phyloP scores from a whole-genome alignment of 2,329 filamentous ascomycete genomes.

The Ascosphaera aggregata region DNA sequence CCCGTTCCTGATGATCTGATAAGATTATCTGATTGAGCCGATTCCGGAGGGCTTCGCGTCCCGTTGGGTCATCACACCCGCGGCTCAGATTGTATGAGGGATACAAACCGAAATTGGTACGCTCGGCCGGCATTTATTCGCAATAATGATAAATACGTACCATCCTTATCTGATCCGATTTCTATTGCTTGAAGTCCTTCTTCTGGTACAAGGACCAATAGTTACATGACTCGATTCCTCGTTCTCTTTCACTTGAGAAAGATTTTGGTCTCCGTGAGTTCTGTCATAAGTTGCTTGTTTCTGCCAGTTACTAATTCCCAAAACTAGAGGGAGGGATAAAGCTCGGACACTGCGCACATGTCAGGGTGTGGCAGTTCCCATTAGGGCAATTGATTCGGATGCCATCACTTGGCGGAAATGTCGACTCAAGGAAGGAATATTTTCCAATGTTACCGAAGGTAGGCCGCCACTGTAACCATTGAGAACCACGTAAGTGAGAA shows the following conservation, averaged over 20 bases:
- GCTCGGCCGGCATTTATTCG: neutral
- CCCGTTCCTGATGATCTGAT: slow-evolving; percentile 1
- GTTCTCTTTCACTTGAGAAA: no score
- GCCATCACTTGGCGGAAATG: neutral
- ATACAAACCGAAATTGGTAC: neutral
- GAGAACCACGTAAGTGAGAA: neutral
- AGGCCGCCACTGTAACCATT: neutral
- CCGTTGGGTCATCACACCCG: neutral
- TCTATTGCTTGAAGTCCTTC: no score
- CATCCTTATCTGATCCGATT: slow-evolving; percentile 2
- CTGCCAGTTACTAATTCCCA: neutral
- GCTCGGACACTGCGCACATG: neutral
- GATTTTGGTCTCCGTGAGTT: neutral
- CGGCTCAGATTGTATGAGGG: neutral
- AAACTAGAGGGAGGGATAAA: neutral
- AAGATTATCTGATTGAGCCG: slow-evolving; percentile 1
- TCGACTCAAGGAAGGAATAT: neutral
- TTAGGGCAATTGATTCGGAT: neutral
- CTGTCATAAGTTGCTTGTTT: neutral
- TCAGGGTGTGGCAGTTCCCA: neutral
- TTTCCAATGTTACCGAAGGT: neutral
- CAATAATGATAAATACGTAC: neutral
- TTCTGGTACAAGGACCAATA: no score
- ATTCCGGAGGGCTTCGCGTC: neutral
- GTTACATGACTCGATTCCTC: no score